These are phyloP conservation scores for Meira miltonrushii DNA, from an alignment of 1,284 basidiomycete species.

Conservation along the genomic window DNA sequence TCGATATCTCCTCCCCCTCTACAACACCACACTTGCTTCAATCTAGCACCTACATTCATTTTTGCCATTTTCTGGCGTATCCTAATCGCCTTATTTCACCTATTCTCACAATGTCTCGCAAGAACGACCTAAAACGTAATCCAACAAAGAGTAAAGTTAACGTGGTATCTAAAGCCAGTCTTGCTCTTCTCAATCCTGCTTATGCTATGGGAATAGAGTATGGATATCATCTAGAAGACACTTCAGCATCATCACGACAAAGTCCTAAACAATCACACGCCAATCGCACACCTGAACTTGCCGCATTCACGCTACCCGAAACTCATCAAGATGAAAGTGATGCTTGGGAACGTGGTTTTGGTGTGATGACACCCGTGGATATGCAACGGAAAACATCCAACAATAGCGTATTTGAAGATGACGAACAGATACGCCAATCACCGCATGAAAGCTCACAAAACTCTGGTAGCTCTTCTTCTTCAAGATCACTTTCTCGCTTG, in stretches of 20 bases:
- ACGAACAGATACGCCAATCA: background rate
- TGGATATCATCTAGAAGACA: conserved; percentile 6
- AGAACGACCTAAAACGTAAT: background rate
- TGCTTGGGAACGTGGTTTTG: background rate
- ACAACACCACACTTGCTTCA: too few relatives aligned
- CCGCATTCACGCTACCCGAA: background rate
- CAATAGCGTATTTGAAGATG: conserved; percentile 35
- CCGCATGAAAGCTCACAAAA: background rate
- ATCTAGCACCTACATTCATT: too few relatives aligned
- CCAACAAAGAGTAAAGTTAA: conserved; percentile 30
- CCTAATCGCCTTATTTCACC: too few relatives aligned
- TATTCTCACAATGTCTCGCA: too few relatives aligned
- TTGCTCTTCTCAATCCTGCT: conserved; percentile 43
- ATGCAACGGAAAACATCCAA: conserved; percentile 21
- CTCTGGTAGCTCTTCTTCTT: background rate
- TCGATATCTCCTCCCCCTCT: too few relatives aligned
- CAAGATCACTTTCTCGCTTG: background rate
- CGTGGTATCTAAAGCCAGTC: conserved; percentile 41
- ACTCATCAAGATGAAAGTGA: background rate
- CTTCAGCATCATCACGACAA: background rate
- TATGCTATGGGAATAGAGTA: conserved; percentile 47
- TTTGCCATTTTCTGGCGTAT: too few relatives aligned
- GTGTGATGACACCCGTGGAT: conserved; percentile 6
- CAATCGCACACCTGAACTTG: background rate
- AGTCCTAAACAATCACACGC: background rate